A percentile compares a stretch with the other conserved stretches of the same genome.
phyloP scores from a whole-genome alignment of 2,329 filamentous ascomycete genomes.

The Berkeleyomyces basicola region DNA sequence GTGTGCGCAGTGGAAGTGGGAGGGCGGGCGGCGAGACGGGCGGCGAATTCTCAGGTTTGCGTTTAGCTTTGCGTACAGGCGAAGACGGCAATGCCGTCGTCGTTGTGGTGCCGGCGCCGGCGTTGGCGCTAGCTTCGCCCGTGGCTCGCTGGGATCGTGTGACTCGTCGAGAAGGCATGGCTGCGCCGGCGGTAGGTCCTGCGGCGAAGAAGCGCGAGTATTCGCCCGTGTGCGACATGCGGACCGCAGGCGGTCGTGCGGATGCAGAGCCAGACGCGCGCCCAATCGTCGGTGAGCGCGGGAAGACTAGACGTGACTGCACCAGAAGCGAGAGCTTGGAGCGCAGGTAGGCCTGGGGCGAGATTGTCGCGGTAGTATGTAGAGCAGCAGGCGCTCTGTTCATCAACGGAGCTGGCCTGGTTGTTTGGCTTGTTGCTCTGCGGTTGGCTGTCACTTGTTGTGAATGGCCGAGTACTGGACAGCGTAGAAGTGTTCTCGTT shows the following conservation, averaged over 20 bases:
- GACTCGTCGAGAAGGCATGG: constrained; percentile 7
- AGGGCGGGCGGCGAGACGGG: too few relatives aligned
- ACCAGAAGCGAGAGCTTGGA: background rate
- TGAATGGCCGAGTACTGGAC: too few relatives aligned
- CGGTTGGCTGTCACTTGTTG: too few relatives aligned
- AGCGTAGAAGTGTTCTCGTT: too few relatives aligned
- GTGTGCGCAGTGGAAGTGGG: background rate
- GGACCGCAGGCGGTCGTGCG: too few relatives aligned
- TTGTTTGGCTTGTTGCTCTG: too few relatives aligned
- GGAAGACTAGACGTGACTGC: background rate
- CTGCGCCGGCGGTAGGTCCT: constrained; percentile 9
- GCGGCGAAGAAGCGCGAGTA: constrained; percentile 17
- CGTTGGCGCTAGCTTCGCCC: background rate
- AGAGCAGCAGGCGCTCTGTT: too few relatives aligned
- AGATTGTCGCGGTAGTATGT: too few relatives aligned
- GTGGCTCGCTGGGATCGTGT: constrained; percentile 16
- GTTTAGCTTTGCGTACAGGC: background rate
- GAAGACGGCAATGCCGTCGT: background rate
- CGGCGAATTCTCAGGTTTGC: background rate
- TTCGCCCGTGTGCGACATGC: constrained; percentile 3
- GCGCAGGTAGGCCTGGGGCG: background rate
- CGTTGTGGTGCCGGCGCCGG: background rate
- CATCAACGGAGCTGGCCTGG: too few relatives aligned
- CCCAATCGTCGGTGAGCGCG: background rate
- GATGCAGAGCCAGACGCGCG: too few relatives aligned